Percentiles rank a stretch among this genome's conserved stretches.
Conservation (phyloP, 805 yeast species). For the Myxozyma sirexii region DNA sequence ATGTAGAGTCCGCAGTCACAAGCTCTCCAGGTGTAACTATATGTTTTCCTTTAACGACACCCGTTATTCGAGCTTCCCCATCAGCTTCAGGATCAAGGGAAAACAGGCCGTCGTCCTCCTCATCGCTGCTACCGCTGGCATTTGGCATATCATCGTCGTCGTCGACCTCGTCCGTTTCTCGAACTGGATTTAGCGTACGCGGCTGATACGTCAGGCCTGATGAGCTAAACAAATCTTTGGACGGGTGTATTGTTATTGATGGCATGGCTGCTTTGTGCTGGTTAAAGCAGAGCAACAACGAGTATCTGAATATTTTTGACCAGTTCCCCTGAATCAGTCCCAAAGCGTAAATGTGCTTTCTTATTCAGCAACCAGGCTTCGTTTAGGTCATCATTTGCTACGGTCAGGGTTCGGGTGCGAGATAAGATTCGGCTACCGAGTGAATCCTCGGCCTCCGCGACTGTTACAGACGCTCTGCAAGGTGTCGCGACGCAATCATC, state of each 20-base stretch:
- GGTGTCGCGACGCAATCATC: neutral
- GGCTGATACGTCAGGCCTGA: slow-evolving; percentile 13
- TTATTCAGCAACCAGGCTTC: neutral
- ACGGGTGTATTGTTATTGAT: slow-evolving; percentile 19
- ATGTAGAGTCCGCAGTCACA: slow-evolving; percentile 90
- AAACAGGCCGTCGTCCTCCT: slow-evolving; percentile 40
- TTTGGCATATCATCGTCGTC: slow-evolving; percentile 8
- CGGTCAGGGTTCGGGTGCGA: neutral
- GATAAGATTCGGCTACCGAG: slow-evolving; percentile 5
- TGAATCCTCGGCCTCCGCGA: neutral
- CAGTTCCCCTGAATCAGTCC: slow-evolving; percentile 6
- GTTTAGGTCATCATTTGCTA: too few species aligned
- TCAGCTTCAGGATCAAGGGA: slow-evolving; percentile 15
- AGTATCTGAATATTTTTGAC: slow-evolving; percentile 1
- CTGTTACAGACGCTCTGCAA: neutral
- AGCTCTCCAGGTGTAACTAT: slow-evolving; percentile 94
- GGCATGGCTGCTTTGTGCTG: slow-evolving; percentile 16
- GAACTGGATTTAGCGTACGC: neutral
- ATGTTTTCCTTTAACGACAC: slow-evolving; percentile 35
- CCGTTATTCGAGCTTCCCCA: slow-evolving; percentile 16
- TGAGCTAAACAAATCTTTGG: slow-evolving; percentile 22
- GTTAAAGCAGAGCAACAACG: neutral
- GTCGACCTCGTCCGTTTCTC: slow-evolving; percentile 11
- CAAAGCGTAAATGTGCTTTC: too few species aligned
- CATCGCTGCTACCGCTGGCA: slow-evolving; percentile 36